Percentiles rank a stretch among this genome's conserved stretches.
phyloP scores from a whole-genome alignment of 2,329 filamentous ascomycete species.

The Emergomyces orientalis region DNA sequence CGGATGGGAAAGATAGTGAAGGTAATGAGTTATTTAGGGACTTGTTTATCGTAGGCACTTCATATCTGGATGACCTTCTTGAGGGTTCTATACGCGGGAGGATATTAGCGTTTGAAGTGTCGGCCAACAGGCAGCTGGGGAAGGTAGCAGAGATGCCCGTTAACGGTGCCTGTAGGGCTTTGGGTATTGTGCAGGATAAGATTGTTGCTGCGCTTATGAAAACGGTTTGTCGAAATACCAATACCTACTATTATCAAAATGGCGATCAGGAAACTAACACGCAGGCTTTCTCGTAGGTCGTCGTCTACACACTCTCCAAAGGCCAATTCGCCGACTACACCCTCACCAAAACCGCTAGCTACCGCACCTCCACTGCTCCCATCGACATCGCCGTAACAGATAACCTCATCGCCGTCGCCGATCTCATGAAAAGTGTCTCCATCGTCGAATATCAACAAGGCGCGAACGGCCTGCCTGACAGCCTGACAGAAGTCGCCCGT shows the following conservation, averaged over 20 bases:
- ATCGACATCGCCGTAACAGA: constrained; percentile 68
- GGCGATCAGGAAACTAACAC: constrained; percentile 1
- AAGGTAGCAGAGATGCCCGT: constrained; percentile 59
- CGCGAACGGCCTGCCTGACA: constrained; percentile 48
- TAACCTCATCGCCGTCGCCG: constrained; percentile 70
- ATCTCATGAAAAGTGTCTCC: constrained; percentile 87
- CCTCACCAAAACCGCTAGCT: constrained; percentile 63
- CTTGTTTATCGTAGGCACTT: constrained; percentile 85
- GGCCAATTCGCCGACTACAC: constrained; percentile 32
- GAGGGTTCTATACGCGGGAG: constrained; percentile 57
- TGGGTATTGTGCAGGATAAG: constrained; percentile 64
- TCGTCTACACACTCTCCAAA: constrained; percentile 46
- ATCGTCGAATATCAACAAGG: constrained; percentile 62
- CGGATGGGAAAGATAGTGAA: constrained; percentile 47
- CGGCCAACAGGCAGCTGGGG: constrained; percentile 60
- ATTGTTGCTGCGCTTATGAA: constrained; percentile 86
- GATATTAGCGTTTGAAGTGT: constrained; percentile 73
- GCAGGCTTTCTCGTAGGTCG: constrained; percentile 37
- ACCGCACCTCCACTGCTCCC: constrained; percentile 73
- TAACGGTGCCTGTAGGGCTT: constrained; percentile 69
- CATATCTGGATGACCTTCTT: constrained; percentile 54
- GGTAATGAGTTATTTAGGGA: constrained; percentile 50
- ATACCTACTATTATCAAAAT: neutral
- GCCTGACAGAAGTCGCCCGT: constrained; percentile 63
- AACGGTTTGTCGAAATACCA: constrained; percentile 49